These are phyloP conservation scores for Guadua angustifolia DNA, from an alignment of 176 grass and related monocot species.

Conservation along the genomic window DNA sequence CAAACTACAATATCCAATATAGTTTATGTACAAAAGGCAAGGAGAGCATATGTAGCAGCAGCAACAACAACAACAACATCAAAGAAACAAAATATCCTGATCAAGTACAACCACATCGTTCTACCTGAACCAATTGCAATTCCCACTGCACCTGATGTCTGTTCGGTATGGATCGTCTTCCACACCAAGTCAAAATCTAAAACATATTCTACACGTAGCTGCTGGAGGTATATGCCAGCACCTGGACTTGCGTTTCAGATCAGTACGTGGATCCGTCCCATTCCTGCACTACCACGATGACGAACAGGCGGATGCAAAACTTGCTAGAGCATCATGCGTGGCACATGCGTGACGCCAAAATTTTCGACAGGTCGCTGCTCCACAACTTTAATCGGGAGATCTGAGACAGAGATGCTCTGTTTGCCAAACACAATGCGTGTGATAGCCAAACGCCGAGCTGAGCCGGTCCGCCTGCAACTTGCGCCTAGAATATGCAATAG, in stretches of 20 bases:
- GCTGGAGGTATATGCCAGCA: constrained; percentile 29
- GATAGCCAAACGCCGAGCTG: constrained; percentile 31
- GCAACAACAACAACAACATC: background rate
- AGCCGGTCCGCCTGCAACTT: constrained; percentile 43
- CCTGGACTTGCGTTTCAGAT: constrained; percentile 23
- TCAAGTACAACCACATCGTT: constrained; percentile 25
- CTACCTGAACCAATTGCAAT: constrained; percentile 29
- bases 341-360: constrained; percentile 24
- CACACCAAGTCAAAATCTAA: constrained; percentile 49
- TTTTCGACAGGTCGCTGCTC: background rate
- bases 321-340: constrained; percentile 21
- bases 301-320: background rate
- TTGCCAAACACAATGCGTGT: constrained; percentile 14
- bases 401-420: constrained; percentile 43
- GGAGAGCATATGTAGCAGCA: background rate
- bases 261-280: background rate
- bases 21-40: constrained; percentile 20
- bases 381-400: constrained; percentile 33
- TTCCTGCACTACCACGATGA: background rate
- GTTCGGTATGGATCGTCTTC: constrained; percentile 44
- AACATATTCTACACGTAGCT: constrained; percentile 20
- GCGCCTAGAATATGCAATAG: constrained; percentile 21
- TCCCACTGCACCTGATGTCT: constrained; percentile 54
- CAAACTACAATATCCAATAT: background rate
- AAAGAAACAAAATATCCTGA: background rate